phyloP scores from a whole-genome alignment of 805 yeast species.

The Candida dajiaensis region DNA sequence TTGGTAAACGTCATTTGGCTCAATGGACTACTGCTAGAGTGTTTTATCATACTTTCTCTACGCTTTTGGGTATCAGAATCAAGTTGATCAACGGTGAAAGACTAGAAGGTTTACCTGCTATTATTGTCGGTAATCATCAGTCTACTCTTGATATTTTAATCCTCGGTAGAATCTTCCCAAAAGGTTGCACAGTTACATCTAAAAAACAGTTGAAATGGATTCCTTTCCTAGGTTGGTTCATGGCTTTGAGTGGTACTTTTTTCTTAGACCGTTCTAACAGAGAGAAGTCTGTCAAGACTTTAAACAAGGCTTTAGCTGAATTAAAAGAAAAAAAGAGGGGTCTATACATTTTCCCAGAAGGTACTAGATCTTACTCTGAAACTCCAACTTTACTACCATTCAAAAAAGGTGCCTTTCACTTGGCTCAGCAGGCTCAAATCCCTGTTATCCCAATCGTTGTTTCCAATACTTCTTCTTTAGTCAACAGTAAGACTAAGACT shows the following conservation, averaged over 20 bases:
- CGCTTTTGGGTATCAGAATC: slow-evolving; percentile 63
- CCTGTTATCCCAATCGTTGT: slow-evolving; percentile 89
- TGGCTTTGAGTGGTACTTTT: slow-evolving; percentile 85
- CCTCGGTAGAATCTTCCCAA: slow-evolving; percentile 80
- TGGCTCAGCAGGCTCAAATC: slow-evolving; percentile 87
- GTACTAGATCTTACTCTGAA: slow-evolving; percentile 80
- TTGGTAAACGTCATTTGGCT: slow-evolving; percentile 73
- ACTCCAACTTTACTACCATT: slow-evolving; percentile 74
- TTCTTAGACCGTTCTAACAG: slow-evolving; percentile 81
- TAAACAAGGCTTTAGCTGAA: slow-evolving; percentile 59
- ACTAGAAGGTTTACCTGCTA: slow-evolving; percentile 60
- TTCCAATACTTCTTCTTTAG: slow-evolving; percentile 73
- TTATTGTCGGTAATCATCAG: slow-evolving; percentile 86
- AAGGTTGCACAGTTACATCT: slow-evolving; percentile 87
- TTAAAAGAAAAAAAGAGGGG: slow-evolving; percentile 64
- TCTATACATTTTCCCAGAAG: slow-evolving; percentile 93
- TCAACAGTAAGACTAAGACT: slow-evolving; percentile 52
- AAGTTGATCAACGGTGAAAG: slow-evolving; percentile 61
- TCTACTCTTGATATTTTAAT: slow-evolving; percentile 78
- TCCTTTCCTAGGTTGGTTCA: slow-evolving; percentile 96
- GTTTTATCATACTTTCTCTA: slow-evolving; percentile 58
- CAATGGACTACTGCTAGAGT: slow-evolving; percentile 90
- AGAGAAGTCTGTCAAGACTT: slow-evolving; percentile 66
- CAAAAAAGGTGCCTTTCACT: slow-evolving; percentile 97
- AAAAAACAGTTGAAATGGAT: slow-evolving; percentile 76